Conservation (phyloP, 2,329 filamentous ascomycete species). For the Cylindrodendrum hubeiense region DNA sequence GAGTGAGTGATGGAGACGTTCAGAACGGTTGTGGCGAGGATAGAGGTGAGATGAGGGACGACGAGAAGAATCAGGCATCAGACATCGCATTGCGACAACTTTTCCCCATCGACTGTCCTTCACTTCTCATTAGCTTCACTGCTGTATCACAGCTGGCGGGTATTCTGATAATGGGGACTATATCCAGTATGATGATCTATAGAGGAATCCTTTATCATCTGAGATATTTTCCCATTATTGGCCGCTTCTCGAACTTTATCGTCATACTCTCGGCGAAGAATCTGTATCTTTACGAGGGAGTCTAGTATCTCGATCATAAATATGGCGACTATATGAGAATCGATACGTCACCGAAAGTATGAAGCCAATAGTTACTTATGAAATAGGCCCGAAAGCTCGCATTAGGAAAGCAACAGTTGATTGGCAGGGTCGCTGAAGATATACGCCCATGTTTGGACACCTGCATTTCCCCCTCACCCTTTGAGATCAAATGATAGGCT, state of each 20-base stretch:
- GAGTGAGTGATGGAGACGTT: too few relatives aligned
- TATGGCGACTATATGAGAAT: conserved; percentile 29
- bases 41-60: too few relatives aligned
- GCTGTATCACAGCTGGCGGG: not conserved
- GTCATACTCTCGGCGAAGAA: conserved; percentile 35
- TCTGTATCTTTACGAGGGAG: conserved; percentile 39
- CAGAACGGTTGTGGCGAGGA: too few relatives aligned
- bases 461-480: too few relatives aligned
- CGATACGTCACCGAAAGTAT: not conserved
- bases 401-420: too few relatives aligned
- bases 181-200: conserved; percentile 20
- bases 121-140: not conserved
- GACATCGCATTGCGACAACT: not conserved
- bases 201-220: conserved; percentile 40
- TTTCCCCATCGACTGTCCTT: not conserved
- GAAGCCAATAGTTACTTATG: not conserved
- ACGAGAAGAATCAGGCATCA: too few relatives aligned
- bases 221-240: conserved; percentile 42
- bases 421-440: too few relatives aligned
- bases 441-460: too few relatives aligned
- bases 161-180: not conserved
- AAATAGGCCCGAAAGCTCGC: conserved; percentile 25
- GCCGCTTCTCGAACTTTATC: conserved; percentile 41
- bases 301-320: conserved; percentile 34
- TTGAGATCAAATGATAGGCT: too few relatives aligned